Evolutionary conservation across 371 early-diverging fungal species (phyloP), one percentile per base, ranked within the genome.

Genomic region (Zopfochytrium polystomum): DNA sequence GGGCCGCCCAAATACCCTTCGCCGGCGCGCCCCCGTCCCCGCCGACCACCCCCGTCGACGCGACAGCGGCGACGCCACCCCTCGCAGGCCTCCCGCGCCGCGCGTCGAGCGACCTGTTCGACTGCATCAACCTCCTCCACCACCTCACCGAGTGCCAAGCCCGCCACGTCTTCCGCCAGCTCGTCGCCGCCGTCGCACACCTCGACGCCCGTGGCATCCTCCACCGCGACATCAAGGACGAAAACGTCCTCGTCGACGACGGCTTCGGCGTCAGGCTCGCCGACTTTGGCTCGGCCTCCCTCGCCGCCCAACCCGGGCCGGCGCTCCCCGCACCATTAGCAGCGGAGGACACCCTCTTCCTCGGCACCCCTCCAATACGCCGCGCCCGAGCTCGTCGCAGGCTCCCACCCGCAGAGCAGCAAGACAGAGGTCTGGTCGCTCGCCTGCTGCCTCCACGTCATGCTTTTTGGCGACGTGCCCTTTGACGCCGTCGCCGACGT

Each of bases 261-360:
- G 72, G 82, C 59, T 85, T 81, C 58, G 66, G 60, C 32, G 85
- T 88, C 61, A 90, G 89, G 68, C 63, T 91, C 52, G 87, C 89
- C 54, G 92, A 91, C 63, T 91, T 91, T 79, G 92, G 92, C 9
- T 82, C 86, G 26, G 84, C 89, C n/a, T n/a, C n/a, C n/a, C n/a
- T n/a, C n/a, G n/a, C n/a, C n/a, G n/a, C n/a, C n/a, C n/a, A n/a
- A n/a, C n/a, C n/a, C n/a, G n/a, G n/a, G n/a, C n/a, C n/a, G n/a
- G n/a, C n/a, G n/a, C n/a, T n/a, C n/a, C n/a, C n/a, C n/a, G n/a
- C n/a, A n/a, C n/a, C n/a, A n/a, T n/a, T n/a, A n/a, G n/a, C n/a
- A n/a, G n/a, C n/a, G n/a, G n/a, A n/a, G n/a, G n/a, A 25, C 18
- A 5, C 30, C n/a, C 30, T 26, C 30, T 44, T n/a, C 42, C 11